Base-by-base conservation (phyloP, 495 filamentous ascomycete genomes). In the Penicillium mononematosum region DNA sequence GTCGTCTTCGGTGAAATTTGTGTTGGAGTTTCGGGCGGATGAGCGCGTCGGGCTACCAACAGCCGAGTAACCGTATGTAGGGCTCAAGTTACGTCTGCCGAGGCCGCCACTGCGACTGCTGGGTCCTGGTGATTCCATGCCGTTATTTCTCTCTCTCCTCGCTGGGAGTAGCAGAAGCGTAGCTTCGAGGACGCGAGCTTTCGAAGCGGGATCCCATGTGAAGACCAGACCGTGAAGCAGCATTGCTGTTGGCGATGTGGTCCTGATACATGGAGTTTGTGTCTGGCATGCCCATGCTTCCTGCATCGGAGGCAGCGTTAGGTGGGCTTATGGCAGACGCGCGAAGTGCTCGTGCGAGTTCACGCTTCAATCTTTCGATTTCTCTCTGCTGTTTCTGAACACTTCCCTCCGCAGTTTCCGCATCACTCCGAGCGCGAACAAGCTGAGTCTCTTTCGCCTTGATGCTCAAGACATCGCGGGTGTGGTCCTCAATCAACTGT, bases 361-460 rank as follows among this genome's bases (percentile, higher is more conserved):
- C 95, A 31, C 92, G 89, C 76, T 96, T 98, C 44, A 98, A 77
- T 20, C 95, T 82, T 41, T 98, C 94, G 58, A 97, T 88, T 71
- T 99, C 95, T 47, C 92, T 83, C 52, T 88, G 82, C 62, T 95
- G 84, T 53, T 89, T 87, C 53, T 91, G 85, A 36, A 91, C 89
- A 46, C 83, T 86, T 58, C 88, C 85, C 70, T 96, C 91, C 0
- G 92, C 88, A 4, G 89, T 82, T 71, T 99, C 93, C 44, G 88
- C 88, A 59, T 99, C 95, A 63, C 86, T 88, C 17, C 92, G 83
- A 27, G 94, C 92, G 25, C 95, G 85, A 9, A 97, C 92, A 8
- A 99, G 80, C 64, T 99, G 95, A 6, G 95, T 97, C 70, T 98
- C 95, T 70, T 99, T 99, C 34, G 95, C 95, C 61, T 97, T 97